These are phyloP conservation scores for Chalciporus sphaerocephalus DNA, from an alignment of 768 basidiomycete genomes.

Conservation along the genomic window DNA sequence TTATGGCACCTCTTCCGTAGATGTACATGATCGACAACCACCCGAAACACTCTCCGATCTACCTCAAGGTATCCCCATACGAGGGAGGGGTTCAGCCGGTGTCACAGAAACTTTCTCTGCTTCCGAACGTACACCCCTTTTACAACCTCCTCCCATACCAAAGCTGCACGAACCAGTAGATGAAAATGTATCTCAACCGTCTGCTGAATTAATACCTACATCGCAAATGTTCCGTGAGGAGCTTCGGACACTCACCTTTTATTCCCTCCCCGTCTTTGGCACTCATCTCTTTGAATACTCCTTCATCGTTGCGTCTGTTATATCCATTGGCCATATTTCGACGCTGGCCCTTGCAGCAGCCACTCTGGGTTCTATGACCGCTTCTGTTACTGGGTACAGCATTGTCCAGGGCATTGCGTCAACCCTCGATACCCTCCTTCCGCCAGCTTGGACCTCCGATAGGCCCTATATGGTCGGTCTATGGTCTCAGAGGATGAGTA, in stretches of 20 bases:
- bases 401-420: constrained; percentile 80
- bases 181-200: constrained; percentile 1
- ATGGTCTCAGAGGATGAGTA: constrained; percentile 87
- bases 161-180: constrained; percentile 53
- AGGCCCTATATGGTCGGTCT: constrained; percentile 82
- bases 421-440: constrained; percentile 89
- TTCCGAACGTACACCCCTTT: constrained; percentile 56
- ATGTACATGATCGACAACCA: constrained; percentile 2
- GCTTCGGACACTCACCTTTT: constrained; percentile 51
- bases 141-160: constrained; percentile 46
- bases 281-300: constrained; percentile 83
- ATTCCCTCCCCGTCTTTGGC: constrained; percentile 69
- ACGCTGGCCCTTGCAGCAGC: constrained; percentile 86
- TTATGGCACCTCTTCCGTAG: constrained; percentile 35
- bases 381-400: constrained; percentile 51
- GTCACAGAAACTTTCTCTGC: background rate
- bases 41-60: constrained; percentile 10
- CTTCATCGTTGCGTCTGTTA: constrained; percentile 75
- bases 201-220: constrained; percentile 18
- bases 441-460: constrained; percentile 89
- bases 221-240: constrained; percentile 54
- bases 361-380: constrained; percentile 70
- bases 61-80: constrained; percentile 19
- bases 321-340: constrained; percentile 88
- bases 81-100: background rate